Evolutionary conservation across 768 basidiomycete genomes (phyloP), one percentile per base, ranked within the genome.

Genomic region (Amanita subjunquillea): DNA sequence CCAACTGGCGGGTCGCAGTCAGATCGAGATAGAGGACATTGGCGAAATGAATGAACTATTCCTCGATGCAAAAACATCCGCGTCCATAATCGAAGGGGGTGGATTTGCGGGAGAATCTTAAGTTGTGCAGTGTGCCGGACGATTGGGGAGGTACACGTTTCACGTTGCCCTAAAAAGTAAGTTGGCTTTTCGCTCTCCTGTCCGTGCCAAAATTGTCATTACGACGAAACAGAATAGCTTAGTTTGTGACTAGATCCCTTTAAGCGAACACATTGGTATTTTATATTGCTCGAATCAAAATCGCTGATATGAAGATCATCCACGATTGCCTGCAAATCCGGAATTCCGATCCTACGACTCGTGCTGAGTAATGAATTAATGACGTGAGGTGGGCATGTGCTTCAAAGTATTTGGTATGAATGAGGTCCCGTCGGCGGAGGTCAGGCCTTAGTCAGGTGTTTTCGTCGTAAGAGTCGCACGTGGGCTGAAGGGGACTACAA

Each of bases 11-110:
- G 93, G 94, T 2, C 83, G 91, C 54, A 75, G 68, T 32, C 85
- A 92, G 60, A 91, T 98, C 52, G 79, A 83, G 55, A 68, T 83
- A 3, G 92, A 97, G 57, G 96, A 99, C 65, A 83, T 98, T 46
- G 76, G 78, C 32, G 93, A 97, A 75, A 92, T 96, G 85, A 85
- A 85, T 57, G 90, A 91, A 63, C 72, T 99, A 30, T 99, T 99
- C 75, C 73, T 97, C 60, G 94, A 98, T 65, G 92, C 95, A 17
- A 95, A 93, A 64, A 84, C 87, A 0, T 79, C 77, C 52, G 83
- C 83, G n/a, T 62, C 65, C 22, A 72, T 77, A 55, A 80, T 82
- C 57, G 73, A 70, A 34, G 63, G 66, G 36, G 70, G 68, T 23
- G 70, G 67, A 4, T 68, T 66, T 55, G 60, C 60, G 55, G 63